Conservation (phyloP, 1,139 yeast species). For the Kurtzmaniella natalensis region DNA sequence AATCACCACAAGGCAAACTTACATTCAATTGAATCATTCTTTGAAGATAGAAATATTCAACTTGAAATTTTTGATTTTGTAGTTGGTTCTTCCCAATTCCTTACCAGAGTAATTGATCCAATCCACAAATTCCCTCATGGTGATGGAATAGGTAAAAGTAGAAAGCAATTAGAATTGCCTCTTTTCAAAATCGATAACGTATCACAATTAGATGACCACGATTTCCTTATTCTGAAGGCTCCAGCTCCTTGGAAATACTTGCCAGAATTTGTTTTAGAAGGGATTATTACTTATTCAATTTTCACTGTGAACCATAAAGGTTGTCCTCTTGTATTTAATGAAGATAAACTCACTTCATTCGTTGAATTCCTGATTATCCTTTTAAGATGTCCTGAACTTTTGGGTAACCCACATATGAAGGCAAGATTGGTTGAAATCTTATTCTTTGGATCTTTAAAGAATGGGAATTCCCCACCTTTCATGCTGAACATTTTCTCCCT, state of each 20-base stretch:
- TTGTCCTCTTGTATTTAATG: conserved; percentile 56
- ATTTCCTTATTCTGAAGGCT: conserved; percentile 57
- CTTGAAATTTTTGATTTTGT: conserved; percentile 70
- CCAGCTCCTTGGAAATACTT: conserved; percentile 77
- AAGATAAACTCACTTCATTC: conserved; percentile 49
- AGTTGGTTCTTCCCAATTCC: conserved; percentile 69
- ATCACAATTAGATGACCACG: conserved; percentile 62
- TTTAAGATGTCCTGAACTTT: conserved; percentile 77
- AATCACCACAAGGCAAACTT: conserved; percentile 40
- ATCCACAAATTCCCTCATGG: conserved; percentile 53
- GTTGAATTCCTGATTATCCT: conserved; percentile 71
- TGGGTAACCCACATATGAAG: conserved; percentile 92
- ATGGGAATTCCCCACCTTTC: conserved; percentile 67
- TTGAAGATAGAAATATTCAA: conserved; percentile 52
- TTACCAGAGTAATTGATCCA: conserved; percentile 72
- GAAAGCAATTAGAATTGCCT: conserved; percentile 52
- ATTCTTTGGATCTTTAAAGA: conserved; percentile 68
- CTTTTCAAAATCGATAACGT: conserved; percentile 49
- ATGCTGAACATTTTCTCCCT: conserved; percentile 62
- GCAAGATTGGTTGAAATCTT: conserved; percentile 77
- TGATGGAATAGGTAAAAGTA: background rate
- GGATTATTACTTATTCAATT: conserved; percentile 70
- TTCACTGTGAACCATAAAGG: conserved; percentile 56
- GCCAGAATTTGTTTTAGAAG: conserved; percentile 87
- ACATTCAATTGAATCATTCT: conserved; percentile 56